Evolutionary conservation across 805 yeast genomes (phyloP), one percentile per base, ranked within the genome.

Genomic region (Kluyveromyces lactis): DNA sequence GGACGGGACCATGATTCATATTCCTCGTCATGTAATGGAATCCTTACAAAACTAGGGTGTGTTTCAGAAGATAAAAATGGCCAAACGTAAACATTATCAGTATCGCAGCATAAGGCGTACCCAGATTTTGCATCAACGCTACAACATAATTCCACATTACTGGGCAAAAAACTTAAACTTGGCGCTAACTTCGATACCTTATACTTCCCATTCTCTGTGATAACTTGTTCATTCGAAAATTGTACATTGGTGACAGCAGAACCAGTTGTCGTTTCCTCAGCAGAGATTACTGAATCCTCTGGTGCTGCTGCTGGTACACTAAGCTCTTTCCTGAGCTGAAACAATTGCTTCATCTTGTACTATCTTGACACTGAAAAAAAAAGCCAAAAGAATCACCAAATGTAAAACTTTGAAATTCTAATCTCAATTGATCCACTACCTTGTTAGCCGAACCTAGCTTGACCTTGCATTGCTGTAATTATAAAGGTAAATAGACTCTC

Each of bases 71-170:
- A 72, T 39, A 68, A 65, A 53, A 79, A 81, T 39, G 72, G 67
- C 89, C 95, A 87, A 4, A 80, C 79, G 49, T 73, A 69, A 16
- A 81, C 68, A 26, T 74, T 64, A 18, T 68, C 60, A n/a, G 64
- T 67, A 12, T 75, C 68, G 4, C 74, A 60, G 3, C 72, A 65
- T 21, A 77, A 57, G 0, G 81, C 77, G 51, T 65, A 71, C 29
- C 64, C 66, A 9, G 80, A 66, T 13, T 47, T 48, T 30, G 67
- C 60, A 50, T 77, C 81, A 6, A 74, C 48, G 45, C 63, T 62
- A 1, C 77, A 81, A 42, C 63, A 64, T 15, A 48, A 35, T 2
- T 41, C 34, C 10, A 30, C 19, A 18, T 39, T 23, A 31, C 37
- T 21, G 2, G 48, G 45, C 8, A 48, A 30, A 19, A 35, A n/a